phyloP scores from a whole-genome alignment of 495 filamentous ascomycete species.

The Immersiella caudata region DNA sequence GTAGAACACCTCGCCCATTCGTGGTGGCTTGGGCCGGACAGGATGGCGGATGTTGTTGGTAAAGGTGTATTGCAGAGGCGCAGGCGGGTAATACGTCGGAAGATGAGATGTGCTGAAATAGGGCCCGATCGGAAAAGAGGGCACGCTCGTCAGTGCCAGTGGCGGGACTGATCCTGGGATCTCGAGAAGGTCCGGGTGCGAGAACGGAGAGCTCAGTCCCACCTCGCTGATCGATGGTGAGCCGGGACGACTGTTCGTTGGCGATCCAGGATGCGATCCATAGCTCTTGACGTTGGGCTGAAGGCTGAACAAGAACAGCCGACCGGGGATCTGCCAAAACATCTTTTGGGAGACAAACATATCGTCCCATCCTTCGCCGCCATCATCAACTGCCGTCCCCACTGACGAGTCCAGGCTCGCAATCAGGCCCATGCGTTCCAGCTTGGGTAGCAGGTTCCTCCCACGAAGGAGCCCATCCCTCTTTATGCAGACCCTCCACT shows the following conservation, averaged over 20 bases:
- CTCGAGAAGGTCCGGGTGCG: conserved; percentile 32
- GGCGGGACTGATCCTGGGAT: conserved; percentile 35
- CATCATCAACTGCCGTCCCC: conserved; percentile 64
- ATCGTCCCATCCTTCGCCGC: conserved; percentile 66
- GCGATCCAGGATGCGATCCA: conserved; percentile 61
- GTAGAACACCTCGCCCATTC: conserved; percentile 88
- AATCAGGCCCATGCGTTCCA: conserved; percentile 90
- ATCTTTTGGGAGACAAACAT: conserved; percentile 80
- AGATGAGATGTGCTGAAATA: conserved; percentile 79
- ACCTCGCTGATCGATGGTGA: conserved; percentile 61
- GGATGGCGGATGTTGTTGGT: conserved; percentile 84
- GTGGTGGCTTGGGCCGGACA: conserved; percentile 82
- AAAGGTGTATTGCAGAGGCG: conserved; percentile 77
- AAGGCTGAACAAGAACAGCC: conserved; percentile 84
- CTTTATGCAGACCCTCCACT: conserved; percentile 87
- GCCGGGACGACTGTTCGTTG: conserved; percentile 53
- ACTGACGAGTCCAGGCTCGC: conserved; percentile 74
- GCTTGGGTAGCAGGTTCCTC: conserved; percentile 79
- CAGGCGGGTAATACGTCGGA: conserved; percentile 87
- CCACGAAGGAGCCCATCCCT: conserved; percentile 84
- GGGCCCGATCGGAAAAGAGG: conserved; percentile 57
- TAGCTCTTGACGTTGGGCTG: conserved; percentile 55
- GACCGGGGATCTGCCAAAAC: conserved; percentile 92
- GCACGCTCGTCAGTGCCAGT: conserved; percentile 39
- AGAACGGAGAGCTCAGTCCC: conserved; percentile 15